These are phyloP conservation scores for Annulohypoxylon truncatum DNA, from an alignment of 2,329 filamentous ascomycete genomes.

Conservation along the genomic window DNA sequence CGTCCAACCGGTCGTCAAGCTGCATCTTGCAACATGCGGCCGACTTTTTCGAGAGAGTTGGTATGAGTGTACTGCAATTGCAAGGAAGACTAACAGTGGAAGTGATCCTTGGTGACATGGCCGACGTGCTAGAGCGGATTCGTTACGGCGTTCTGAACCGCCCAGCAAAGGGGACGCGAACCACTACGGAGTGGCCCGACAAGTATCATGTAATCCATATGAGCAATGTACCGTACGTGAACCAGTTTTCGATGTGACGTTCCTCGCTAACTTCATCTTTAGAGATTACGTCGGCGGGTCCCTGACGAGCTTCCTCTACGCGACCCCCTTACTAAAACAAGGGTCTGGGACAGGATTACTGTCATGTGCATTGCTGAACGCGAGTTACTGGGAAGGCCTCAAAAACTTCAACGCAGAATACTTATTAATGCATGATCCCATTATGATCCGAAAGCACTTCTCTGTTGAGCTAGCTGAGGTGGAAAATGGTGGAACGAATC, in stretches of 20 bases:
- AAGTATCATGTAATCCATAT: conserved; percentile 47
- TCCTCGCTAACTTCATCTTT: not conserved
- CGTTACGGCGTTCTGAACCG: conserved; percentile 44
- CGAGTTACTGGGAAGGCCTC: conserved; percentile 41
- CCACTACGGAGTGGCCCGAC: conserved; percentile 42
- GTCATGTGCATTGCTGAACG: conserved; percentile 47
- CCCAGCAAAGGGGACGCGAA: conserved; percentile 18
- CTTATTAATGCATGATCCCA: conserved; percentile 46
- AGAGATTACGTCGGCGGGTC: conserved; percentile 49
- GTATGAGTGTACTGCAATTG: conserved; percentile 3
- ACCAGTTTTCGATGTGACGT: not conserved
- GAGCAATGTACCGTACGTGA: conserved; percentile 49
- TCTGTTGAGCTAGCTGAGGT: conserved; percentile 24
- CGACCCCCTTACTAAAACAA: conserved; percentile 42
- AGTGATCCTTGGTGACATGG: conserved; percentile 49
- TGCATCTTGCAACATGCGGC: conserved; percentile 14
- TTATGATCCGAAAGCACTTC: conserved; percentile 45
- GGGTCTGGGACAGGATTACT: conserved; percentile 39
- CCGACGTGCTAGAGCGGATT: conserved; percentile 47
- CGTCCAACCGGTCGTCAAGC: not conserved
- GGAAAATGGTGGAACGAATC: no score
- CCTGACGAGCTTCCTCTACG: conserved; percentile 43
- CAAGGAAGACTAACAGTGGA: conserved; percentile 39
- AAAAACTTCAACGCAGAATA: conserved; percentile 48
- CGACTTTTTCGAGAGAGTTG: conserved; percentile 20